Evolutionary conservation across 768 basidiomycete genomes (phyloP).

Genomic region (Lentinula detonsa): DNA sequence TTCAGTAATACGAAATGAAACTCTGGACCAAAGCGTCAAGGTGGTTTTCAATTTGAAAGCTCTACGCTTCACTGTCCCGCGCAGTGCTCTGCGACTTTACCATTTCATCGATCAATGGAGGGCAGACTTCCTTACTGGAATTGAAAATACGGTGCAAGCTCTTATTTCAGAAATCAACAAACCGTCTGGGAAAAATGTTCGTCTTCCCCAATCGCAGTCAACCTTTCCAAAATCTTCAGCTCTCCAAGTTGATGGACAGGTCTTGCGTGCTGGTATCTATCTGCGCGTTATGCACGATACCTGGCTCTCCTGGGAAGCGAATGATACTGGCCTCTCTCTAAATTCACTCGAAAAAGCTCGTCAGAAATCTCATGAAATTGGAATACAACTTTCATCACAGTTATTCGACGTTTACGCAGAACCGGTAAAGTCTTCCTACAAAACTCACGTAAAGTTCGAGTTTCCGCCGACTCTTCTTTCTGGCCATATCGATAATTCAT

Average conservation of each 20-base stretch:
- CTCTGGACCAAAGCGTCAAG: conserved; percentile 30
- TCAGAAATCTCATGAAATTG: conserved; percentile 42
- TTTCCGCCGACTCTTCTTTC: conserved; percentile 63
- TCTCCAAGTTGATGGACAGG: conserved; percentile 46
- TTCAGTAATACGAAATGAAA: conserved; percentile 41
- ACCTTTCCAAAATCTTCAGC: conserved; percentile 20
- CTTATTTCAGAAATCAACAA: conserved; percentile 59
- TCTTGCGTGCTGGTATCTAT: conserved; percentile 49
- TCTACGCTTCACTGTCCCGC: conserved; percentile 59
- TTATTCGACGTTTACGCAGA: conserved; percentile 51
- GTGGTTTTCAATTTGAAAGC: conserved; percentile 38
- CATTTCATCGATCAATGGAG: conserved; percentile 80
- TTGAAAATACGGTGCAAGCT: conserved; percentile 60
- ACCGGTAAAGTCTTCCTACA: conserved; percentile 29
- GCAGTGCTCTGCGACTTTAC: conserved; percentile 75
- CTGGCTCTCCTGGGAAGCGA: conserved; percentile 74
- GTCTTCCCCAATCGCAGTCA: conserved; percentile 9
- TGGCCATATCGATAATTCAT: conserved; percentile 45
- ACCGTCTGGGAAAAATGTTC: conserved; percentile 25
- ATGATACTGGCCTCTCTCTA: conserved; percentile 41
- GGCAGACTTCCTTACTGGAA: conserved; percentile 68
- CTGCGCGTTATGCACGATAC: conserved; percentile 87
- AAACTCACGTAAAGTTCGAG: conserved; percentile 51
- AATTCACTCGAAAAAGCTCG: conserved; percentile 30
- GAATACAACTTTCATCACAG: conserved; percentile 59